These are phyloP conservation scores for Haplosporangium gracile DNA, from an alignment of 192 early-diverging fungal species.

Conservation along the genomic window DNA sequence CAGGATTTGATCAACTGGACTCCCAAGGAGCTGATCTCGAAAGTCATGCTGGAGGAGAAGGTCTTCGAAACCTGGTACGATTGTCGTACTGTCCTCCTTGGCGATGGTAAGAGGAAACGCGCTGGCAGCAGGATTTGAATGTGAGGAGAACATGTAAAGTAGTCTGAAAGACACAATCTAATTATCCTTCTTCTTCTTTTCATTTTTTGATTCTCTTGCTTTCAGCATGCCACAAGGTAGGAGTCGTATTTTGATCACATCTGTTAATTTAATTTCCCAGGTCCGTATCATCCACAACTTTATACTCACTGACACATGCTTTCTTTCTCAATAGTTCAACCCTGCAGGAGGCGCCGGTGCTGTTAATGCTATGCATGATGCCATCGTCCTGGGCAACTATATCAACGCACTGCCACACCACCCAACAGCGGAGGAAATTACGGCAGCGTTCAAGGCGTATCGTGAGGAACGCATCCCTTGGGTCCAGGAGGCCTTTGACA, in stretches of 20 bases:
- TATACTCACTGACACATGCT: neutral
- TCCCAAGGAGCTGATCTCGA: slow-evolving; percentile 17
- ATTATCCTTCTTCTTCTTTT: neutral
- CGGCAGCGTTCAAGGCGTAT: slow-evolving; percentile 9
- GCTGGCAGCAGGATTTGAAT: no score
- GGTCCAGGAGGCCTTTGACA: slow-evolving; percentile 11
- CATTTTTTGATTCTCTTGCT: no score
- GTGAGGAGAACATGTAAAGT: no score
- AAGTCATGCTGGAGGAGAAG: slow-evolving; percentile 39
- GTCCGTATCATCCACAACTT: neutral
- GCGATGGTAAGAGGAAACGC: slow-evolving; percentile 30
- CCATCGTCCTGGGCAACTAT: slow-evolving; percentile 1
- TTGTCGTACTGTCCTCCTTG: slow-evolving; percentile 24
- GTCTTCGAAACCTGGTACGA: slow-evolving; percentile 37
- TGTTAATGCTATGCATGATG: slow-evolving; percentile 13
- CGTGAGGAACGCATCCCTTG: slow-evolving; percentile 13
- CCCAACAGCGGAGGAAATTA: neutral
- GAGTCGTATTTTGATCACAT: no score
- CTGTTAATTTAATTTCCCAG: neutral
- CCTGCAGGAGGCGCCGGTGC: slow-evolving; percentile 13
- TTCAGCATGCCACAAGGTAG: slow-evolving; percentile 11
- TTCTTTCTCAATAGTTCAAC: neutral
- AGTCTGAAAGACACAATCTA: neutral
- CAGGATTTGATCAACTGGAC: slow-evolving; percentile 20
- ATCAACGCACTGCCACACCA: neutral